Evolutionary conservation across 78 protist species (phyloP).

Genomic region (Paratrimastix pyriformis): DNA sequence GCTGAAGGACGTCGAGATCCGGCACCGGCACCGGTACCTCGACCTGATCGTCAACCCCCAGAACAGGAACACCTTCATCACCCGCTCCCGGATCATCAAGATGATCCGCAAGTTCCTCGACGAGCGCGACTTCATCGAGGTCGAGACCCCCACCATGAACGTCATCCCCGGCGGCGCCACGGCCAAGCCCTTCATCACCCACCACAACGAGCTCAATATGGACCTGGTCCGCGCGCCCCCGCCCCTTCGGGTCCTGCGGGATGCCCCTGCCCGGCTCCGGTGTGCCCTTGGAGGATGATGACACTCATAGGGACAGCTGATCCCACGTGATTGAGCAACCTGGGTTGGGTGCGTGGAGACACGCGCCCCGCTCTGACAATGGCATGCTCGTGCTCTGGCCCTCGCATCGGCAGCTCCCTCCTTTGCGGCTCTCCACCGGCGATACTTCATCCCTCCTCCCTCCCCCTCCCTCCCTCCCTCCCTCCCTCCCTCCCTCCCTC

Average conservation of each 20-base stretch:
- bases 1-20: constrained; percentile 56
- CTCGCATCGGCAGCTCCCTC: no score
- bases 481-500: no score
- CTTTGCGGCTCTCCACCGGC: no score
- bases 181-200: constrained; percentile 97
- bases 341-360: no score
- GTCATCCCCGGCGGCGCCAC: constrained; percentile 95
- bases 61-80: constrained; percentile 50
- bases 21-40: constrained; percentile 75
- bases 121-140: constrained; percentile 22
- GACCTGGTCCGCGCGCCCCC: constrained; percentile 42
- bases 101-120: constrained; percentile 59
- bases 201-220: constrained; percentile 91
- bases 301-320: no score
- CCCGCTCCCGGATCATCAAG: constrained; percentile 68
- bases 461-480: no score
- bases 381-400: no score
- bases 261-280: no score
- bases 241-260: background rate
- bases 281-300: no score
- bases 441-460: no score
- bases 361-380: no score
- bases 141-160: constrained; percentile 97
- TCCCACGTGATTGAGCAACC: no score
- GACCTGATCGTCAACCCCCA: constrained; percentile 85